Percentiles rank a stretch among this genome's conserved stretches.
Conservation (phyloP, 805 yeast species). For the Saccharomycopsis schoenii region DNA sequence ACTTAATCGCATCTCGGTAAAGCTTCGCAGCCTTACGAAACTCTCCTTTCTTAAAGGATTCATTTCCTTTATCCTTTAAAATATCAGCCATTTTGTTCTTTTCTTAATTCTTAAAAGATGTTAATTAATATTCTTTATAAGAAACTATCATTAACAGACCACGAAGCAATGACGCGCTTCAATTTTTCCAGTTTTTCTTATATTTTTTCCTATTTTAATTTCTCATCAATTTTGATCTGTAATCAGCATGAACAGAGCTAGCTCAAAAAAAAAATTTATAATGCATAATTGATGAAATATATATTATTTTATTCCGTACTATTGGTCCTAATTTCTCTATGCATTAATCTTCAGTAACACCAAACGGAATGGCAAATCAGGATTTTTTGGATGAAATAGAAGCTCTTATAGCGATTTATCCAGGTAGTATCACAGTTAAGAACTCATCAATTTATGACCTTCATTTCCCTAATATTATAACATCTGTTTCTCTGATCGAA, state of each 20-base stretch:
- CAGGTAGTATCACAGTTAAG: conserved; percentile 37
- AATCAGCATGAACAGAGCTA: too few relatives aligned
- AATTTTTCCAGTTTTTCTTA: too few relatives aligned
- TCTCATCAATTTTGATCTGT: too few relatives aligned
- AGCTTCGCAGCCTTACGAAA: conserved; percentile 41
- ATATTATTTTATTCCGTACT: too few relatives aligned
- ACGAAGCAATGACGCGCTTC: too few relatives aligned
- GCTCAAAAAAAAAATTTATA: too few relatives aligned
- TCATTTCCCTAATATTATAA: background rate
- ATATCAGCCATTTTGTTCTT: conserved; percentile 2
- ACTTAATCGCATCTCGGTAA: conserved; percentile 46
- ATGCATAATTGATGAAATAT: too few relatives aligned
- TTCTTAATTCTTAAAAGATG: too few relatives aligned
- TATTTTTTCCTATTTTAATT: too few relatives aligned
- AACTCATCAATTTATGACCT: background rate
- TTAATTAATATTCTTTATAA: too few relatives aligned
- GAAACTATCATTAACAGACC: too few relatives aligned
- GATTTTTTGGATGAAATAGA: conserved; percentile 63
- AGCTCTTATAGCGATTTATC: conserved; percentile 83
- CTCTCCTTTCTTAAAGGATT: conserved; percentile 36
- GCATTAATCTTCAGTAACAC: background rate
- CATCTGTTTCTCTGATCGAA: background rate
- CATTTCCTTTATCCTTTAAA: conserved; percentile 38
- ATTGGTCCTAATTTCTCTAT: too few relatives aligned
- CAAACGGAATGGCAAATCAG: conserved; percentile 23